Evolutionary conservation across 225 moss, liverwort and hornwort species (phyloP).

Genomic region (Ulota crispa): DNA sequence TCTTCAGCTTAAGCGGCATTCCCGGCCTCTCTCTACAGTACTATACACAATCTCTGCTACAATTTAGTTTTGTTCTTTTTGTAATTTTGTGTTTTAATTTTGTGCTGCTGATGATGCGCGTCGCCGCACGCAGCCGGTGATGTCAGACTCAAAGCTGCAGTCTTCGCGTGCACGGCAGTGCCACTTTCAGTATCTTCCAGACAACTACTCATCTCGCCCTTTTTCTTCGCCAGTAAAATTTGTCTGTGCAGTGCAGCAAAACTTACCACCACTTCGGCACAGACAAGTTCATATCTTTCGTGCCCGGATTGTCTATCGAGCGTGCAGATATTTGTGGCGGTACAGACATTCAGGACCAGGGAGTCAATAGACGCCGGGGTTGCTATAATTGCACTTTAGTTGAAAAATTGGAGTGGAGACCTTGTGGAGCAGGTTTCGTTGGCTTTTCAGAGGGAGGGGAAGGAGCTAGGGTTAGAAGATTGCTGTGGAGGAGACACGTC

Average conservation of each 20-base stretch:
- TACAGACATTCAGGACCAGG: not conserved
- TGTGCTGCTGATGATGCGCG: not conserved
- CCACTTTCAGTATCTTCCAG: not conserved
- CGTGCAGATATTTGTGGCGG: slow-evolving; percentile 9
- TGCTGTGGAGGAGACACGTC: not conserved
- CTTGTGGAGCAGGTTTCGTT: not conserved
- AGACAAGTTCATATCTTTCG: not conserved
- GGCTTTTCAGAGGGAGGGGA: not conserved
- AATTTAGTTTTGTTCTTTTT: not conserved
- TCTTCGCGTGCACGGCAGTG: not conserved
- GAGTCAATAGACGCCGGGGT: not conserved
- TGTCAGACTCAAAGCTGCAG: not conserved
- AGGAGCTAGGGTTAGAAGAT: slow-evolving; percentile 14
- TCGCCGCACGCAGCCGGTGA: not conserved
- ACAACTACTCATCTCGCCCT: not conserved
- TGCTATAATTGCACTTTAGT: not conserved
- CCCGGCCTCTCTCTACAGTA: not conserved
- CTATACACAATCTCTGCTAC: not conserved
- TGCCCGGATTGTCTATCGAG: not conserved
- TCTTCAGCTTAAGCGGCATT: not conserved
- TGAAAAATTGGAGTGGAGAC: not conserved
- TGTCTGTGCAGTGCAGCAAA: not conserved
- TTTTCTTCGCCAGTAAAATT: not conserved
- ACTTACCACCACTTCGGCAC: not conserved
- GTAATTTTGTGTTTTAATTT: not conserved